Evolutionary conservation across 495 filamentous ascomycete genomes (phyloP), one percentile per base, ranked within the genome.

Genomic region (Podospora pseudopauciseta): DNA sequence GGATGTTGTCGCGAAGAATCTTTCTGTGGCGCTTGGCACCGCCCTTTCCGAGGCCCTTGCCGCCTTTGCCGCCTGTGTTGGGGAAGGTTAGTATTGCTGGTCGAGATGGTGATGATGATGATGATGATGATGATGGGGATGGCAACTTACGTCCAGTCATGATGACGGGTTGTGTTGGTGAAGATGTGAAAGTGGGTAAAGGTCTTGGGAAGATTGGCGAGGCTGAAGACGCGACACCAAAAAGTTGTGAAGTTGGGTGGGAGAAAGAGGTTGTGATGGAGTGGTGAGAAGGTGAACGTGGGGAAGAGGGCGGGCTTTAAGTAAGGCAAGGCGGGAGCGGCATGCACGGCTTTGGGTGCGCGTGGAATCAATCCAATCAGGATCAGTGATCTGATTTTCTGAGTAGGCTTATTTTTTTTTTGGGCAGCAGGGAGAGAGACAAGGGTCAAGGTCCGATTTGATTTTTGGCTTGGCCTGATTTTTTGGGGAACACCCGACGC

Each of bases 1-100:
- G 94, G 81, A 98, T 97, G 90, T 97, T 98, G 90, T 98, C 94
- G 80, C 94, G 92, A 79, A 99, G 87, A 86, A 99, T 97, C 90
- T 98, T 99, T 76, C 95, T 90, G 82, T 97, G 93, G 83, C 94
- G 94, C 91, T 97, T 97, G 85, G 87, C 87, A 74, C 87, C 87
- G 67, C 87, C 87, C 85, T 89, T 89, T 74, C 94, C 94, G 75
- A 96, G 93, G 79, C 94, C 94, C 85, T 97, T 97, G 82, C 94
- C 94, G 81, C 94, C 94, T 85, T 96, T 96, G 80, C 92, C 92
- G 80, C 92, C 92, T 78, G 11, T 65, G 11, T 65, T 67, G n/a
- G 57, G 57, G 65, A 68, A 65, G 60, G 77, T 74, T 69, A 79
- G 77, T 57, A 69, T 59, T 64, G 19, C 13, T 11, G 27, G n/a